Base-by-base conservation (phyloP, 2,329 filamentous ascomycete species). In the Falciphora oryzae region DNA sequence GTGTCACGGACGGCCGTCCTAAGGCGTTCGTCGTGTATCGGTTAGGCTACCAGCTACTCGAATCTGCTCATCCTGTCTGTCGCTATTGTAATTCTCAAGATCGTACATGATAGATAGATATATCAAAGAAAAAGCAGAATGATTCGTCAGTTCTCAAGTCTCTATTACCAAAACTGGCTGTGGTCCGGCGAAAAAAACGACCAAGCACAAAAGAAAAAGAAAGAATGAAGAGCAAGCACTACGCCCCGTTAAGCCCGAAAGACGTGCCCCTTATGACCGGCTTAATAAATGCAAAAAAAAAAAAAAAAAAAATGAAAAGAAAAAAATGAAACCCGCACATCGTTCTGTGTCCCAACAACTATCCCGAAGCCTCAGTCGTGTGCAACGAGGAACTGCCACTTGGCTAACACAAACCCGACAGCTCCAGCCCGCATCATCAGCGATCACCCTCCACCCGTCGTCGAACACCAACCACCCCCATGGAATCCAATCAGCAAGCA, bases 401-500 rank as follows among this genome's bases (percentile, higher is more conserved):
- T 38, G 35, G 14, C 35, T 14, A 38, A 38, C 35, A 38, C 35
- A 18, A 38, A 18, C 13, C 14, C 35, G 35, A 38, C 35, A 38
- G 14, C 35, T 38, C 35, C 35, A 38, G 14, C 35, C 35, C 35
- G 14, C 35, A 16, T 18, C 35, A 14, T 38, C 35, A 18, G 7
- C 8, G 32, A 32, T 8, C 11, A 18, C 35, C 35, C 11, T 35
- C 35, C 35, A 38, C 35, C 35, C 35, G 13, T 38, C 14, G 16
- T 38, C 35, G 14, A 38, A 38, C 14, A 35, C 11, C 32, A 35
- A 13, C 32, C 32, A 35, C 32, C 10, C 32, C 32, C 13, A 29
- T 29, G 32, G 32, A 35, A 61, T 67, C 62, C 28, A 60, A 59
- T 79, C 73, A 98, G 79, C 94, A 98, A 73, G 93, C 93, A 77